Evolutionary conservation across 2,329 filamentous ascomycete genomes (phyloP).

Genomic region (Cercospora zeina): DNA sequence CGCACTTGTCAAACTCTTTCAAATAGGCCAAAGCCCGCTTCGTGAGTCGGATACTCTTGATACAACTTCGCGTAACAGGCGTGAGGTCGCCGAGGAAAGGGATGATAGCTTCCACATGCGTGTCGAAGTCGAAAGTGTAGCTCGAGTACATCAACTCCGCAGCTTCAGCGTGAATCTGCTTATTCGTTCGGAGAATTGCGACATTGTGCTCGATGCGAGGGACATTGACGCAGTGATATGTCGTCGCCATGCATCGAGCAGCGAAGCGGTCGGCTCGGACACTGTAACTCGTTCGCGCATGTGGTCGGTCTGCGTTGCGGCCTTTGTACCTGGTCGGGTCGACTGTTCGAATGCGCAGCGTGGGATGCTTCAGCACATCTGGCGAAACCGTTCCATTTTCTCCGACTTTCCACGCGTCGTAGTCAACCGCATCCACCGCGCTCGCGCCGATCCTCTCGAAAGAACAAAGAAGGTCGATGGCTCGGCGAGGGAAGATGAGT

Average conservation of each 20-base stretch:
- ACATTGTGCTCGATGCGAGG: conserved; percentile 40
- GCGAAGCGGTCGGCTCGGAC: conserved; percentile 47
- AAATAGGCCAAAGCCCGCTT: conserved; percentile 58
- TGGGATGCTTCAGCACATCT: conserved; percentile 33
- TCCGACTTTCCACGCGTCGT: conserved; percentile 35
- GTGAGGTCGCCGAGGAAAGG: conserved; percentile 62
- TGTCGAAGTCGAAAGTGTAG: conserved; percentile 61
- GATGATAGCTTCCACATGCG: conserved; percentile 60
- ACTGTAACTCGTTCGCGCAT: conserved; percentile 44
- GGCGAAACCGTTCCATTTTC: conserved; percentile 18
- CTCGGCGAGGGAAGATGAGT: conserved; percentile 42
- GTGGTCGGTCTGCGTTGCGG: conserved; percentile 29
- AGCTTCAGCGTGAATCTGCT: conserved; percentile 57
- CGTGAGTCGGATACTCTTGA: conserved; percentile 55
- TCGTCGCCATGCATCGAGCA: conserved; percentile 52
- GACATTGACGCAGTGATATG: conserved; percentile 53
- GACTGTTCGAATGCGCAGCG: conserved; percentile 48
- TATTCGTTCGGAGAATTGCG: conserved; percentile 37
- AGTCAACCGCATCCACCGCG: conserved; percentile 47
- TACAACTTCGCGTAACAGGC: conserved; percentile 48
- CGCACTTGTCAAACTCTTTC: conserved; percentile 57
- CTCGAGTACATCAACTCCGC: conserved; percentile 57
- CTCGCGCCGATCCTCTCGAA: conserved; percentile 38
- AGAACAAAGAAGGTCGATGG: conserved; percentile 37
- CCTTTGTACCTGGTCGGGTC: conserved; percentile 41